Base-by-base conservation (phyloP, 306 rosid genomes). In the Trifolium pratense region DNA sequence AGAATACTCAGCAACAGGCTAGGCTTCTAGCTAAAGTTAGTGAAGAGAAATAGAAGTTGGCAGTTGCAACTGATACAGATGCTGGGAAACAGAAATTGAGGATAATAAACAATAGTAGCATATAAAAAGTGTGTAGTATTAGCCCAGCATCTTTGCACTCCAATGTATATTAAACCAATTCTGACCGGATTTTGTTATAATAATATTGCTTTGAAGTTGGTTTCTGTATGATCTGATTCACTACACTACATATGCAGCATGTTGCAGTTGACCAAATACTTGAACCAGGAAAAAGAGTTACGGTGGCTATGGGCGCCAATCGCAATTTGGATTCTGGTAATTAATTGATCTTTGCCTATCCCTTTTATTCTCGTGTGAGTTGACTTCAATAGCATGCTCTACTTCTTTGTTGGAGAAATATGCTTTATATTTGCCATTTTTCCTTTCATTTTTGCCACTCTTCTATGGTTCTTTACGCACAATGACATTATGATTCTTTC, bases 301-400 rank as follows among this genome's bases (percentile, higher is more conserved):
- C 99, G 21, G 96, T 94, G 68, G 91, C 96, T 70, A 94, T 91
- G 99, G 98, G 99, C 77, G 80, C 90, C 79, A 75, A 89, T 43
- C 89, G 96, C 90, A 86, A 87, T 79, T 81, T 87, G 78, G 90
- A 88, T 81, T 58, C 86, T 72, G 96, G 96, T 94, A 87, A 80
- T 48, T 18, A 63, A 21, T 60, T 34, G 67, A 64, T 75, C 40
- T 51, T 48, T 72, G 2, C 60, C 56, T 73, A 49, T 62, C 70
- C 17, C 39, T 11, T 46, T 60, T 46, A 26, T 78, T 59, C 56
- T 77, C 15, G 23, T 0, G 56, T 5, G 14, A 17, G 32, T 49
- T 21, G 18, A 70, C 65, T 71, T 26, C 37, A 29, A 29, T 42
- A 10, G 37, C 52, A 71, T 42, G 36, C 36, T 62, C 51, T 64